Percentiles rank a stretch among this genome's conserved stretches.
Evolutionary conservation across 768 basidiomycete species (phyloP).

Genomic region (Suillus clintonianus): DNA sequence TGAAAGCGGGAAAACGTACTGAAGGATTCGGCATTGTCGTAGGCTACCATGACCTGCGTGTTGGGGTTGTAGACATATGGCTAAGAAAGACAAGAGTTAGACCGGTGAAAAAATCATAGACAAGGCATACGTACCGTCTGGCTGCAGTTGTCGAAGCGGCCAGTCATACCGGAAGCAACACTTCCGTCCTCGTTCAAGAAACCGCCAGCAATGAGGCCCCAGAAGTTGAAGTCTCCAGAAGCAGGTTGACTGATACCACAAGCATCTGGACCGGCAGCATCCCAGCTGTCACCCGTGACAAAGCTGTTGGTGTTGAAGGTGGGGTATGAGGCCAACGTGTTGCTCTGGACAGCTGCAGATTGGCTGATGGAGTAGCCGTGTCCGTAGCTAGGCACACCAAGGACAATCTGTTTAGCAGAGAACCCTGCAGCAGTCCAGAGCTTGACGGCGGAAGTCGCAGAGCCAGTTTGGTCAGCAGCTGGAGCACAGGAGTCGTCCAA

Average conservation of each 20-base stretch:
- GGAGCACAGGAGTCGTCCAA: conserved; percentile 76
- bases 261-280: conserved; percentile 49
- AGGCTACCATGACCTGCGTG: conserved; percentile 60
- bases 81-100: conserved; percentile 36
- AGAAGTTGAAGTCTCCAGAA: conserved; percentile 62
- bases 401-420: conserved; percentile 67
- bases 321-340: conserved; percentile 49
- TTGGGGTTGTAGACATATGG: conserved; percentile 65
- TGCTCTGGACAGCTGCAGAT: conserved; percentile 24
- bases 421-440: conserved; percentile 82
- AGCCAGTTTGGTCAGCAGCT: conserved; percentile 60
- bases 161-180: conserved; percentile 53
- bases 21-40: conserved; percentile 64
- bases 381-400: conserved; percentile 85
- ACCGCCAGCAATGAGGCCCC: conserved; percentile 58
- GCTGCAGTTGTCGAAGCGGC: conserved; percentile 65
- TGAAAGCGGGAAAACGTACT: conserved; percentile 29
- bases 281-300: conserved; percentile 60
- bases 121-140: conserved; percentile 58
- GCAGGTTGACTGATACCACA: conserved; percentile 59
- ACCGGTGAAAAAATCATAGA: neutral
- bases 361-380: conserved; percentile 58
- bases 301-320: conserved; percentile 46
- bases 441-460: conserved; percentile 70
- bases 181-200: conserved; percentile 50